These are phyloP conservation scores for Suhomyces bribrorum DNA, from an alignment of 1,139 yeast genomes.

Conservation along the genomic window DNA sequence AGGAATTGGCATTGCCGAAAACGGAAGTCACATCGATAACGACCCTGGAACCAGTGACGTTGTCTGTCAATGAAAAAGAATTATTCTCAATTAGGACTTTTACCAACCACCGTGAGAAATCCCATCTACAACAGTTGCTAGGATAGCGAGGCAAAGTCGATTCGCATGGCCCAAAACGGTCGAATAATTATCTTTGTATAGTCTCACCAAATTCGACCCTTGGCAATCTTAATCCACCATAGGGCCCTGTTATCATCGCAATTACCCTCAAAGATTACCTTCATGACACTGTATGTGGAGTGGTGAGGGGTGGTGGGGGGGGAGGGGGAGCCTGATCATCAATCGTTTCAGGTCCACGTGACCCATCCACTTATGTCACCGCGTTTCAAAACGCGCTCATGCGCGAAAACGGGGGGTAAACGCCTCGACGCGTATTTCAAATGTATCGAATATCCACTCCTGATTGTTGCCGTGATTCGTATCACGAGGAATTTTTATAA, in stretches of 20 bases:
- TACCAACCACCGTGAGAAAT: no score
- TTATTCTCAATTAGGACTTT: not conserved
- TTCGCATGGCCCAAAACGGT: no score
- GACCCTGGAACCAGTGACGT: not conserved
- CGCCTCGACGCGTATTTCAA: constrained; percentile 11
- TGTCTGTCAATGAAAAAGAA: not conserved
- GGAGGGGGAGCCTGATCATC: no score
- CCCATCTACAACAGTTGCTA: no score
- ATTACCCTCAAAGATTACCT: no score
- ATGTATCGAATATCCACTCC: constrained; percentile 4
- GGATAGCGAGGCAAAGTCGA: no score
- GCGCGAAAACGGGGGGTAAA: constrained; percentile 6
- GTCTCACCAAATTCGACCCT: no score
- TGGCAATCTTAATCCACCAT: no score
- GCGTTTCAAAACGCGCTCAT: constrained; percentile 14
- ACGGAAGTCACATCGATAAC: not conserved
- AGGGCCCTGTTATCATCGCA: no score
- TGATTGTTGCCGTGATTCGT: constrained; percentile 8
- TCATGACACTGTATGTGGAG: no score
- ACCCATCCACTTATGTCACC: constrained; percentile 5
- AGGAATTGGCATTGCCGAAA: not conserved
- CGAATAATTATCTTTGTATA: no score
- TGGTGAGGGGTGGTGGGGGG: no score
- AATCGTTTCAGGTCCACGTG: constrained; percentile 1
- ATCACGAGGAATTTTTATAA: constrained; percentile 10